Base-by-base conservation (phyloP, 345 rosid genomes). In the Linum lewisii region DNA sequence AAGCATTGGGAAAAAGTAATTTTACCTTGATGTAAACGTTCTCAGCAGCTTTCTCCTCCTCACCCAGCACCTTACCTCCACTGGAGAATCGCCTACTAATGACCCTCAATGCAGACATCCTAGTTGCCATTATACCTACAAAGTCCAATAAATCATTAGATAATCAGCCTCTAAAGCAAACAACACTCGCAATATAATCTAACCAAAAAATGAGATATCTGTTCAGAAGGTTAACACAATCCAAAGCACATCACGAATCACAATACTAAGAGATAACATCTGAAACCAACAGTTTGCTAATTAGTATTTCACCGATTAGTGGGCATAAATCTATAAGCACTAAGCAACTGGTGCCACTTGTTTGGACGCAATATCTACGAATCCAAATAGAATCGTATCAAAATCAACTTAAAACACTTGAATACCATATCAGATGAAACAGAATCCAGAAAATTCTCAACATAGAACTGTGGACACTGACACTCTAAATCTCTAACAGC, bases 31-130 rank as follows among this genome's bases (percentile, higher is more conserved):
- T 93, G 82, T 79, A 93, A 62, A 93, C 67, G 69, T 81, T 94
- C 73, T 94, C 97, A 1, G 97, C 97, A 58, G 97, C 97, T 32
- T 73, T 94, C 73, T 90, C 99, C 81, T 93, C 99, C 82, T 93
- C 96, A 52, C 82, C 60, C 47, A 93, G 81, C 22, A 93, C 15
- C 66, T 70, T 87, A 19, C 99, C 96, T 19, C 83, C 61, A 54
- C 82, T 77, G 0, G 95, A 90, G 64, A 90, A 78, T 82, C 95
- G 85, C 54, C 95, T 82, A 56, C 83, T 56, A 5, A 84, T 74
- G 57, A 65, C 50, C 36, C 90, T 75, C 47, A 42, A 3, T 21
- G 70, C 61, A 57, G 82, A 80, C 65, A 69, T 58, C 73, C 85
- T 82, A 21, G 84, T 54, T 29, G 85, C 82, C 99, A 90, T 90